Evolutionary conservation across 2,329 filamentous ascomycete genomes (phyloP).

Genomic region (Ophiostoma himal-ulmi): DNA sequence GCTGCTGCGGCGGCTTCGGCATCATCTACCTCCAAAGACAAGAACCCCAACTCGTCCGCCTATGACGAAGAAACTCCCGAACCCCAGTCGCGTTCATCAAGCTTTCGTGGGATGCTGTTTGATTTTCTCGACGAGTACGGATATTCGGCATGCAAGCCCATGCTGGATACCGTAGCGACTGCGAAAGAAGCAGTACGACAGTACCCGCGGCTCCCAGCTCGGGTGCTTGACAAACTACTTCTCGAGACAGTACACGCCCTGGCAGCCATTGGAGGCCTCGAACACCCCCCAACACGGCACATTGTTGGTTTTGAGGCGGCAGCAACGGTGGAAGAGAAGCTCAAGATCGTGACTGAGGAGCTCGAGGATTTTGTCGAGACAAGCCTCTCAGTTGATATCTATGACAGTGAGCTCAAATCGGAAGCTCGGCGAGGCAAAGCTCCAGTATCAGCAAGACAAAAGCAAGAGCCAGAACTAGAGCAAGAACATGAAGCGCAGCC

Average conservation of each 20-base stretch:
- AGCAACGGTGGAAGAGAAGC: slow-evolving; percentile 83
- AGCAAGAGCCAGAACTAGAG: neutral
- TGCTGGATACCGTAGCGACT: slow-evolving; percentile 44
- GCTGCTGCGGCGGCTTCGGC: slow-evolving; percentile 55
- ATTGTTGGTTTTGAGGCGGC: slow-evolving; percentile 90
- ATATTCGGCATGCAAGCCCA: slow-evolving; percentile 47
- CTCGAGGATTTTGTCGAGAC: slow-evolving; percentile 93
- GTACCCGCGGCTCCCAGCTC: slow-evolving; percentile 66
- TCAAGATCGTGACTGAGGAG: slow-evolving; percentile 94
- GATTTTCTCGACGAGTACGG: slow-evolving; percentile 73
- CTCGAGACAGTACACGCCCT: slow-evolving; percentile 87
- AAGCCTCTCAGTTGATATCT: slow-evolving; percentile 77
- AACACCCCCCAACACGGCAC: slow-evolving; percentile 89
- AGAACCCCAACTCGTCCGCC: neutral
- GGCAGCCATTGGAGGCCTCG: slow-evolving; percentile 86
- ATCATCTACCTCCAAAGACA: neutral
- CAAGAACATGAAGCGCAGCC: neutral
- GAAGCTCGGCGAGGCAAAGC: slow-evolving; percentile 42
- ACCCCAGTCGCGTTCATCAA: slow-evolving; percentile 50
- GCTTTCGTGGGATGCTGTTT: slow-evolving; percentile 75
- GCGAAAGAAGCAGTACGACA: slow-evolving; percentile 59
- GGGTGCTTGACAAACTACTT: slow-evolving; percentile 67
- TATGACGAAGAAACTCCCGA: neutral
- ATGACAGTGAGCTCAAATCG: slow-evolving; percentile 49
- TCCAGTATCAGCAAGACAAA: neutral